Evolutionary conservation across 345 rosid species (phyloP), one percentile per base, ranked within the genome.

Genomic region (Dimocarpus longan): DNA sequence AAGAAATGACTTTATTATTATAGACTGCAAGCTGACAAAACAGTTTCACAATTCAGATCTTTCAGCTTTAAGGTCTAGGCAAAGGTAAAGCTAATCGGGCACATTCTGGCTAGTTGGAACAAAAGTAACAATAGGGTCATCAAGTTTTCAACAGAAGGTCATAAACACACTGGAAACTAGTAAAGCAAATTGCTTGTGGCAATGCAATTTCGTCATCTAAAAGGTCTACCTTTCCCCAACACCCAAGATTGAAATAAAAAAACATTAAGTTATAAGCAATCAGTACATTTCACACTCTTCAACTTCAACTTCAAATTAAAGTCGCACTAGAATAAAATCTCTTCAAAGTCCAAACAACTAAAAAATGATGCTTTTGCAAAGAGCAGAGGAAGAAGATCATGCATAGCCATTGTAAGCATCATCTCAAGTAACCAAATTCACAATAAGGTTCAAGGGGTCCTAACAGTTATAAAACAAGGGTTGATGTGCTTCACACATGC

Each of bases 181-280:
- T 6, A 32, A 26, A n/a, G 68, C 16, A 22, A 26, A 64, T 26
- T 26, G 11, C 68, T 11, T 64, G 68, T 26, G 43, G 59, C 62
- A 71, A 50, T 1, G 26, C 37, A 71, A 22, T 71, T 39, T 71
- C 22, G 43, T 60, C n/a, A 71, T 74, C 19, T 12, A 74, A 10
- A 12, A 22, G 6, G 5, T 63, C 10, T 19, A 74, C 16, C 42
- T 63, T 74, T 21, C 54, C 59, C 59, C 21, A 6, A 63, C 2
- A 44, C 19, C 3, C 60, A 43, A 39, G 21, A 56, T 59, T 67
- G 39, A 69, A 69, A 69, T 44, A 11, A 22, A 69, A 68, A n/a
- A 11, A 48, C 42, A 28, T 24, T 66, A 15, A 28, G 21, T 26
- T 66, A 66, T 66, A 15, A 65, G 10, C 42, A 24, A 11, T 10